These are phyloP conservation scores for Apiospora phragmitis DNA, from an alignment of 2,329 filamentous ascomycete species.

Conservation along the genomic window DNA sequence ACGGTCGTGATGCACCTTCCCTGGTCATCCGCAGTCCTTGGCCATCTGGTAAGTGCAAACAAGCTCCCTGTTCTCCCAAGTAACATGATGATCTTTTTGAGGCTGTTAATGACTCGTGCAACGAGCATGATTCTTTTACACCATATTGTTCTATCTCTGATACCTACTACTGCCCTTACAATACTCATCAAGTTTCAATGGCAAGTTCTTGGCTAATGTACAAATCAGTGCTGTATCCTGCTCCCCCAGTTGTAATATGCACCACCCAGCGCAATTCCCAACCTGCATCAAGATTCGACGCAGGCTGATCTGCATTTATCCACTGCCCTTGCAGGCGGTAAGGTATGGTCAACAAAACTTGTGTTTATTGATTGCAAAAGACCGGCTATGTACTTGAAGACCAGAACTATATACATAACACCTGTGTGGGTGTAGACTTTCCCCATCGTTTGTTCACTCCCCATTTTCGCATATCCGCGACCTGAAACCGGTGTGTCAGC, in stretches of 20 bases:
- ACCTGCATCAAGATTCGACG: no score
- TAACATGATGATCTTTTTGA: constrained; percentile 12
- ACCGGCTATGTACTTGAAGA: neutral
- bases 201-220: neutral
- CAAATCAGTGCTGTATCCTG: neutral
- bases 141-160: constrained; percentile 15
- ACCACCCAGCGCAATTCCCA: neutral
- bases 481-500: neutral
- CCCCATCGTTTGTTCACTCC: neutral
- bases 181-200: neutral
- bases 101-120: constrained; percentile 13
- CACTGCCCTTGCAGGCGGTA: neutral
- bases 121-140: constrained; percentile 12
- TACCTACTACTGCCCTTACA: neutral
- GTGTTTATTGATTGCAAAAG: neutral
- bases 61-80: neutral
- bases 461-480: neutral
- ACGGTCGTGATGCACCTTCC: neutral
- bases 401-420: neutral
- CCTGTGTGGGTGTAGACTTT: neutral
- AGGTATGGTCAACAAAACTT: neutral
- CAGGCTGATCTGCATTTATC: neutral
- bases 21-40: neutral
- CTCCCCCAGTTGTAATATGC: neutral
- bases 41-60: neutral